A percentile compares a stretch with the other conserved stretches of the same genome.
phyloP scores from a whole-genome alignment of 257 asterid genomes.

The Ilex aquifolium region DNA sequence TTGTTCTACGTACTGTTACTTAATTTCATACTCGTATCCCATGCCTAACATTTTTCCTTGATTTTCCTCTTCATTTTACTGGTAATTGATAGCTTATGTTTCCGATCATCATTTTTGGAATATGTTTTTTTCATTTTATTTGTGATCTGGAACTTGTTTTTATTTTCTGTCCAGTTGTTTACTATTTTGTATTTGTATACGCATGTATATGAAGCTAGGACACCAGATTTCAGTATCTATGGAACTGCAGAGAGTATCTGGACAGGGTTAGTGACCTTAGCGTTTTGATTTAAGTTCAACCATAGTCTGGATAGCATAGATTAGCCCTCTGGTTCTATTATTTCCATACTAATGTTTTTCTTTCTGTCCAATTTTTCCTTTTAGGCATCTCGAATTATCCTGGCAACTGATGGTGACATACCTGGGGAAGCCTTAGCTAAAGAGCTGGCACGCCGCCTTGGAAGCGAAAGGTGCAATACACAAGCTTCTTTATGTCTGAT shows the following conservation, averaged over 20 bases:
- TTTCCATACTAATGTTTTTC: background rate
- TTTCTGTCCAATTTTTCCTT: constrained; percentile 1
- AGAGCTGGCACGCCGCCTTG: constrained; percentile 78
- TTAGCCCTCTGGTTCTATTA: background rate
- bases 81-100: too few relatives aligned
- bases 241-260: constrained; percentile 63
- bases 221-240: constrained; percentile 49
- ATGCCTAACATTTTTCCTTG: too few relatives aligned
- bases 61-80: too few relatives aligned
- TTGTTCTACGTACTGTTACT: too few relatives aligned
- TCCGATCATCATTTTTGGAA: background rate
- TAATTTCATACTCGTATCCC: too few relatives aligned
- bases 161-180: background rate
- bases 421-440: constrained; percentile 74
- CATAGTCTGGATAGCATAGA: background rate
- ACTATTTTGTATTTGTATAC: background rate
- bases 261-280: constrained; percentile 40
- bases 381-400: constrained; percentile 58
- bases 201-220: constrained; percentile 37
- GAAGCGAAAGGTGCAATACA: constrained; percentile 50
- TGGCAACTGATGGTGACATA: constrained; percentile 70
- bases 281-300: too few relatives aligned
- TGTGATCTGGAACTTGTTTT: background rate
- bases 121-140: background rate
- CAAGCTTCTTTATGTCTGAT: background rate